Conservation (phyloP, 257 asterid genomes). For the Nicotiana paniculata region DNA sequence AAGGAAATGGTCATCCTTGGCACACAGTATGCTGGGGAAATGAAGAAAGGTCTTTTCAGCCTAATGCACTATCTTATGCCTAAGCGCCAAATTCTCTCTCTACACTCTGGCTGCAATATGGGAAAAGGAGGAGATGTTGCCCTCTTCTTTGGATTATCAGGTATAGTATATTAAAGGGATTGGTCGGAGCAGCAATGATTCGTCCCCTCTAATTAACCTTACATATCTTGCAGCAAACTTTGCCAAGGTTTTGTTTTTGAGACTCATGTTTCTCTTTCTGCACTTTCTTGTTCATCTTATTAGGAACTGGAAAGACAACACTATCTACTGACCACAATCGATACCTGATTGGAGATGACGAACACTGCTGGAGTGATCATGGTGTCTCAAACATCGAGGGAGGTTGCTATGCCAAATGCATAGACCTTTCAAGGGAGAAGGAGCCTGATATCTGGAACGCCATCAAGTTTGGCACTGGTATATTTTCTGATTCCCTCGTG, state of each 20-base stretch:
- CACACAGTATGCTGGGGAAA: conserved; percentile 94
- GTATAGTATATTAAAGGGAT: conserved; percentile 28
- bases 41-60: conserved; percentile 93
- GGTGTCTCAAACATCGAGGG: conserved; percentile 96
- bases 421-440: conserved; percentile 76
- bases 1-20: conserved; percentile 95
- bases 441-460: conserved; percentile 99
- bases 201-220: neutral
- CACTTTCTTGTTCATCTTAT: conserved; percentile 6
- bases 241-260: too few relatives aligned
- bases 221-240: neutral
- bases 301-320: conserved; percentile 95
- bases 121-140: conserved; percentile 91
- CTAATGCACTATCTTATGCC: conserved; percentile 98
- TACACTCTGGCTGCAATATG: conserved; percentile 91
- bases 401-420: conserved; percentile 94
- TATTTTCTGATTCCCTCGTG: neutral
- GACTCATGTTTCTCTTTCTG: conserved; percentile 1
- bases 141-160: conserved; percentile 89
- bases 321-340: conserved; percentile 83
- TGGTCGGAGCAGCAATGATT: conserved; percentile 15
- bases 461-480: conserved; percentile 87
- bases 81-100: conserved; percentile 75
- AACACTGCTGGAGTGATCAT: conserved; percentile 90
- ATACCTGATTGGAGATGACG: conserved; percentile 91